Percentiles rank a stretch among this genome's conserved stretches.
These are phyloP conservation scores for Quambalaria eucalypti DNA, from an alignment of 1,284 basidiomycete genomes.

Conservation along the genomic window DNA sequence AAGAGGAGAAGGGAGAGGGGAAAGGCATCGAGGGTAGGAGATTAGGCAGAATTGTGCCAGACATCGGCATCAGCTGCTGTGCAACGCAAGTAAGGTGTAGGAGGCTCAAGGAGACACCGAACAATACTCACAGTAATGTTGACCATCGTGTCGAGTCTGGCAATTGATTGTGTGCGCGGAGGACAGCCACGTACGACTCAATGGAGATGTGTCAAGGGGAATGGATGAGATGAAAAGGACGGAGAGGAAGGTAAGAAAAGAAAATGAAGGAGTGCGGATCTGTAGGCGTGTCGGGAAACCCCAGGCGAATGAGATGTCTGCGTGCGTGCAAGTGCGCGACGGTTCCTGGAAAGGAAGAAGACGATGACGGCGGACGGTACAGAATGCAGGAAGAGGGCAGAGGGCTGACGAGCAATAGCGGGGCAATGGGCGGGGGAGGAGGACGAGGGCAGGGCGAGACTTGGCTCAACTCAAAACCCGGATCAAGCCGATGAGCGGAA, in stretches of 20 bases:
- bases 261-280: not conserved
- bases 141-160: slow-evolving; percentile 4
- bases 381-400: not conserved
- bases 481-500: too few relatives aligned
- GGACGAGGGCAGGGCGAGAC: too few relatives aligned
- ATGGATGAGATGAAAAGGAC: not conserved
- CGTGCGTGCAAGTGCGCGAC: not conserved
- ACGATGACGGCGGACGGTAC: too few relatives aligned
- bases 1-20: not conserved
- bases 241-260: not conserved
- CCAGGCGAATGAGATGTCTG: not conserved
- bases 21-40: too few relatives aligned
- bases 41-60: slow-evolving; percentile 11
- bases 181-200: not conserved
- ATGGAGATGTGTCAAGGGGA: not conserved
- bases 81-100: not conserved
- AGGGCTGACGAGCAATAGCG: not conserved
- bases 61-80: not conserved
- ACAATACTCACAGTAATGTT: slow-evolving; percentile 8
- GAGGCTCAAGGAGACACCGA: not conserved
- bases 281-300: not conserved
- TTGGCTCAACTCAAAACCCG: too few relatives aligned
- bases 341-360: too few relatives aligned
- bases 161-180: not conserved
- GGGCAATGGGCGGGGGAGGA: too few relatives aligned